These are phyloP conservation scores for Paramecium bursaria DNA, from an alignment of 73 alveolate genomes.

Conservation along the genomic window DNA sequence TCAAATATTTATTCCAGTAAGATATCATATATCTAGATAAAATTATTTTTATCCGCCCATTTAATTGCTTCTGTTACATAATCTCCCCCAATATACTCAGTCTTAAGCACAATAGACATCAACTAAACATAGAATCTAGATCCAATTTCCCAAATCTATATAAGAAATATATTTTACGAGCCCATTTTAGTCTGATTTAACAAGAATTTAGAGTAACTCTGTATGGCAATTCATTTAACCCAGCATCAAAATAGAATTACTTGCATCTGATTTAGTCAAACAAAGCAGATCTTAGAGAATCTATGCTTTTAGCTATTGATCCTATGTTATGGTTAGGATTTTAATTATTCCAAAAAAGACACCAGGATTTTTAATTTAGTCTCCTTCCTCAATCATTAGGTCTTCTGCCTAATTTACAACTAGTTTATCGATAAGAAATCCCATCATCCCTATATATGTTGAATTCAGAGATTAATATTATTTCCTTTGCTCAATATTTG, in stretches of 20 bases:
- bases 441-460: conserved; percentile 15
- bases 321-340: not conserved
- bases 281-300: conserved; percentile 43
- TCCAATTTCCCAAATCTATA: conserved; percentile 40
- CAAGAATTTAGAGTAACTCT: conserved; percentile 1
- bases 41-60: not conserved
- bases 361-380: conserved; percentile 15
- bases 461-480: conserved; percentile 28
- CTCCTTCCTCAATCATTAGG: conserved; percentile 45
- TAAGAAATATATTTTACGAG: not conserved
- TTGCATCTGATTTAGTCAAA: conserved; percentile 34
- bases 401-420: not conserved
- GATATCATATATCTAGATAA: not conserved
- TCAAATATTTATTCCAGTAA: not conserved
- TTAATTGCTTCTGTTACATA: not conserved
- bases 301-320: conserved; percentile 17
- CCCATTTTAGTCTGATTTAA: not conserved
- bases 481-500: too few species aligned
- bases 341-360: conserved; percentile 16
- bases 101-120: not conserved
- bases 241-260: conserved; percentile 29
- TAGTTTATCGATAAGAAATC: conserved; percentile 37
- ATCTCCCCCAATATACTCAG: conserved; percentile 37
- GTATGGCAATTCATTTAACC: not conserved
- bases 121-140: not conserved